phyloP scores from a whole-genome alignment of 768 basidiomycete species.

The Naganishia vaughanmartiniae region DNA sequence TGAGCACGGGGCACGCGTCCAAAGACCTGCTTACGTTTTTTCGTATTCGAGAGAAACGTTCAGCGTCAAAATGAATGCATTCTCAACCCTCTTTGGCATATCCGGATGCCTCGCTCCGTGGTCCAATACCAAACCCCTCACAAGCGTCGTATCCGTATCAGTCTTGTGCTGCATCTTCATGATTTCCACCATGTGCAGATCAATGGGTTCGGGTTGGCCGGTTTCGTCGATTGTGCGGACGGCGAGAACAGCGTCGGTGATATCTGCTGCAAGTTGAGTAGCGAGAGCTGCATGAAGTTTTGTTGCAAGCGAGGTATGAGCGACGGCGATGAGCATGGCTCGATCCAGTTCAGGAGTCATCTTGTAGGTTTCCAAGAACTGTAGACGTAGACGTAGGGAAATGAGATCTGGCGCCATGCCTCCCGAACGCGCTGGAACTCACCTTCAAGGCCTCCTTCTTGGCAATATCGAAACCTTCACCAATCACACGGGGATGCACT shows the following conservation, averaged over 20 bases:
- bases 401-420: not conserved
- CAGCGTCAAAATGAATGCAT: conserved; percentile 88
- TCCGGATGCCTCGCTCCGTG: conserved; percentile 97
- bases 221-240: conserved; percentile 58
- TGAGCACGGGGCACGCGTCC: not conserved
- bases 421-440: conserved; percentile 50
- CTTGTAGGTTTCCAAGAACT: conserved; percentile 94
- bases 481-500: conserved; percentile 94
- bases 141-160: conserved; percentile 91
- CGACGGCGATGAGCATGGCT: conserved; percentile 85
- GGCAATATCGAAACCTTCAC: conserved; percentile 91
- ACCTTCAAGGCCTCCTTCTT: conserved; percentile 91
- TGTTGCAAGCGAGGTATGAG: conserved; percentile 90
- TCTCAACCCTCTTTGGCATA: conserved; percentile 97
- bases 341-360: conserved; percentile 68
- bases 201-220: conserved; percentile 79
- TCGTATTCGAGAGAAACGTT: conserved; percentile 99
- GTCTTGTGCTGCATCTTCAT: conserved; percentile 99
- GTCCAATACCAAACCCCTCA: conserved; percentile 93
- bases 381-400: conserved; percentile 14
- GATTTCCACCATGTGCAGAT: conserved; percentile 98
- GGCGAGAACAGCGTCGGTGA: conserved; percentile 90
- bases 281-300: conserved; percentile 81
- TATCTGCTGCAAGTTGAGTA: conserved; percentile 80
- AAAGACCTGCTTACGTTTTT: conserved; percentile 76